A percentile compares a stretch with the other conserved stretches of the same genome.
phyloP scores from a whole-genome alignment of 148 eudicot species.

The Vaccinium macrocarpon region DNA sequence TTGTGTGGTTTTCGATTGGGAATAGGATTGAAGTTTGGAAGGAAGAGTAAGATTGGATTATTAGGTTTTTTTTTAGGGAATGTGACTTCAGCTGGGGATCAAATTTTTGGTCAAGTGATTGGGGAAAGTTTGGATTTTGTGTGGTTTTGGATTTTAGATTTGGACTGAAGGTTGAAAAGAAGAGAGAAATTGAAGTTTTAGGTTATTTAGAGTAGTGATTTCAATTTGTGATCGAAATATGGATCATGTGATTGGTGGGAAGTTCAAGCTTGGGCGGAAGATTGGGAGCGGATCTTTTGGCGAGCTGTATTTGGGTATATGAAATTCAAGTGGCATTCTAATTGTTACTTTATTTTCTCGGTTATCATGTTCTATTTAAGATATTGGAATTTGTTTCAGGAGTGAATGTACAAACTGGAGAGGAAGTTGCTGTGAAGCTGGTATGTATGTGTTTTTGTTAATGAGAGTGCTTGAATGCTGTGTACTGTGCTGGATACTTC shows the following conservation, averaged over 20 bases:
- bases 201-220: slow-evolving; percentile 1
- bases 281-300: slow-evolving; percentile 77
- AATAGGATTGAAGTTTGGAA: background rate
- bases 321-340: background rate
- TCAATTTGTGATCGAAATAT: slow-evolving; percentile 18
- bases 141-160: background rate
- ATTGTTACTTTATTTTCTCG: background rate
- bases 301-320: slow-evolving; percentile 60
- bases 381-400: slow-evolving; percentile 36
- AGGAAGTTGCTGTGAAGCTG: slow-evolving; percentile 90
- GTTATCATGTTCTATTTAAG: background rate
- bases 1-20: background rate
- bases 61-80: background rate
- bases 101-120: background rate
- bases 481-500: slow-evolving; percentile 1
- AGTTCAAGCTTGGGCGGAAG: slow-evolving; percentile 65
- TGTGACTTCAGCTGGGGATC: background rate
- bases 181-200: background rate
- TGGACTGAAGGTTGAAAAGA: slow-evolving; percentile 3
- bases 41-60: background rate
- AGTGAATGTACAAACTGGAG: slow-evolving; percentile 75
- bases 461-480: background rate
- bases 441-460: slow-evolving; percentile 40
- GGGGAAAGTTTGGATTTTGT: background rate
- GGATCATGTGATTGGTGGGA: slow-evolving; percentile 68